Base-by-base conservation (phyloP, 129 eudicot genomes). In the Mikania micrantha region DNA sequence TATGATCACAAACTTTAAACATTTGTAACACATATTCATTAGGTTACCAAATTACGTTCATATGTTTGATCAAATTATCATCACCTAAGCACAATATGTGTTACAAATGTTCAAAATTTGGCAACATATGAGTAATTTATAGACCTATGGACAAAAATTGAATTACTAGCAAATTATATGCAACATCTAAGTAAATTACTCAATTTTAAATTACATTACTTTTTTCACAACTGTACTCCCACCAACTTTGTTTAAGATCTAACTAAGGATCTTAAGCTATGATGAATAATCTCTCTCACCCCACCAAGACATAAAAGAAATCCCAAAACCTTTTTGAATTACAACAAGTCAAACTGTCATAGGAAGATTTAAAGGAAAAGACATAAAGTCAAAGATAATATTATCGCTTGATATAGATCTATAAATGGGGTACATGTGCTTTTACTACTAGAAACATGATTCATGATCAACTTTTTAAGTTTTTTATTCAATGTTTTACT, bases 241-340 rank as follows among this genome's bases (percentile, higher is more conserved):
- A 74, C 67, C 79, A 74, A 49, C 12, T 42, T 32, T 35, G 16
- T 40, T 53, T 52, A 66, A 66, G 73, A 75, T 66, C 69, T 42
- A 66, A 57, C 58, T 57, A 44, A 75, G 79, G 79, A 75, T 74
- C 79, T 75, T 74, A 57, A 41, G 16, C 53, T 68, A 75, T 75
- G 69, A 75, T 75, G 66, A 58, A 57, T 29, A 47, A 57, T 56
- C 79, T 57, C 50, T 74, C 73, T 24, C 79, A 42, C 22, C 68
- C 79, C 79, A 74, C 69, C 79, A 57, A 66, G 15, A 66, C 31
- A 10, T 42, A 74, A 54, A 40, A 65, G 66, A 66, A 40, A 28
- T 40, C 5, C 40, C 66, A 66, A 75, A 31, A 0, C 21, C 67
- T 52, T 74, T 74, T 74, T 52, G 31, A 38, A 34, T 53, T 66